Evolutionary conservation across 2,329 filamentous ascomycete species (phyloP), one percentile per base, ranked within the genome.

Genomic region (Exserohilum rostratum): DNA sequence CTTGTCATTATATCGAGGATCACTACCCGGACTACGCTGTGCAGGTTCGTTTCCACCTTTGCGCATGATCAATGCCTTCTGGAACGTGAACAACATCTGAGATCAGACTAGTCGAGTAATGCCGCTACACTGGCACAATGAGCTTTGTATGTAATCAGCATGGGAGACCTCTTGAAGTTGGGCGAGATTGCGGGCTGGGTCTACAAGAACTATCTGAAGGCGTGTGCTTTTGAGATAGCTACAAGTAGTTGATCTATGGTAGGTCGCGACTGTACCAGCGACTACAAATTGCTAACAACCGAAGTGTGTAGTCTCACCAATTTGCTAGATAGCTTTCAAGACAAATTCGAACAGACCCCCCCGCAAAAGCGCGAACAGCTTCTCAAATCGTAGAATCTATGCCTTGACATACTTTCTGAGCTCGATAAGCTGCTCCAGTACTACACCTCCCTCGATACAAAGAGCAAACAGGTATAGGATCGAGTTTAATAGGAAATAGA

Each of bases 211-310:
- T 69, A 65, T 68, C 11, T n/a, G 59, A n/a, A n/a, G 20, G 30
- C 7, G 9, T 17, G 11, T 20, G 17, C 6, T n/a, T n/a, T n/a
- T n/a, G n/a, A n/a, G n/a, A n/a, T n/a, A n/a, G n/a, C 12, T 20
- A 27, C 46, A 56, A 34, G 58, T 39, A n/a, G n/a, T n/a, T n/a
- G n/a, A n/a, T 22, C 38, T 3, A 13, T 44, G 13, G 3, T 7
- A 70, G 69, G 69, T 43, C 62, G 69, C 43, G 68, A 72, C 45
- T 70, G 60, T 42, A 60, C 67, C 3, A 68, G 69, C 13, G 66
- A 68, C 48, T 72, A 71, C 61, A 71, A 67, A 20, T 46, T 57
- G 6, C 50, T 72, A 3, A 62, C 68, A 2, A 58, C 42, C 18
- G 62, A 72, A 55, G 59, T 65, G 18, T 64, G 69, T 7, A 60